phyloP scores from a whole-genome alignment of 1,284 basidiomycete genomes.

The Rhodotorula sp. region DNA sequence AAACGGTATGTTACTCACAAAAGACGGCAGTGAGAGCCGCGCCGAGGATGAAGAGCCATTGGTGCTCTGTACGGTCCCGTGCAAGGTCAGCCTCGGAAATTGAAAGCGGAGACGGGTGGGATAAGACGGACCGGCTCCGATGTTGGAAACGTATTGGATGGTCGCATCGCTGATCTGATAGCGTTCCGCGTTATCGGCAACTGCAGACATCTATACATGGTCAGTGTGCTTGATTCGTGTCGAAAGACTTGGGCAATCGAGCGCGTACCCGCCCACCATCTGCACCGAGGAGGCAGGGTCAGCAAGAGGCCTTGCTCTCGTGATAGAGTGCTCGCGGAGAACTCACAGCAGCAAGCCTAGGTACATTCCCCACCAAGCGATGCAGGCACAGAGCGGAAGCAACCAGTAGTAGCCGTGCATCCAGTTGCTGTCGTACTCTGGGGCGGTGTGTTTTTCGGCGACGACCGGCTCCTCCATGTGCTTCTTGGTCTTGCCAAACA shows the following conservation, averaged over 20 bases:
- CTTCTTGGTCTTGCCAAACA: no score
- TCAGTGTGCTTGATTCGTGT: no score
- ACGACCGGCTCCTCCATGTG: no score
- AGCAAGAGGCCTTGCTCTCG: background rate
- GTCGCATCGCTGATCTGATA: conserved; percentile 29
- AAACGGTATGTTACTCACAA: conserved; percentile 42
- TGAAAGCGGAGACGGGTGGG: background rate
- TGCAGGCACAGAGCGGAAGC: conserved; percentile 1
- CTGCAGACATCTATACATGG: background rate
- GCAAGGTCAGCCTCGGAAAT: background rate
- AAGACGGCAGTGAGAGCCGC: conserved; percentile 45
- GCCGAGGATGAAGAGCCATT: conserved; percentile 52
- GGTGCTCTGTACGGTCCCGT: conserved; percentile 15
- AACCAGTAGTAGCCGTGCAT: conserved; percentile 21
- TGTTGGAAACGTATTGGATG: conserved; percentile 30
- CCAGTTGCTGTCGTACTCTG: background rate
- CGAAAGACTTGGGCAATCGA: no score
- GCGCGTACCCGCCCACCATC: background rate
- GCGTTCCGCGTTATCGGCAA: conserved; percentile 18
- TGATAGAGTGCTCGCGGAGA: background rate
- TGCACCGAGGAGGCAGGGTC: background rate
- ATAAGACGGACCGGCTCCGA: conserved; percentile 15
- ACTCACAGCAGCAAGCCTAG: background rate
- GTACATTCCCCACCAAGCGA: conserved; percentile 2
- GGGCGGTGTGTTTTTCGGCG: background rate